These are phyloP conservation scores for Eustoma russellianum DNA, from an alignment of 257 asterid species.

Conservation along the genomic window DNA sequence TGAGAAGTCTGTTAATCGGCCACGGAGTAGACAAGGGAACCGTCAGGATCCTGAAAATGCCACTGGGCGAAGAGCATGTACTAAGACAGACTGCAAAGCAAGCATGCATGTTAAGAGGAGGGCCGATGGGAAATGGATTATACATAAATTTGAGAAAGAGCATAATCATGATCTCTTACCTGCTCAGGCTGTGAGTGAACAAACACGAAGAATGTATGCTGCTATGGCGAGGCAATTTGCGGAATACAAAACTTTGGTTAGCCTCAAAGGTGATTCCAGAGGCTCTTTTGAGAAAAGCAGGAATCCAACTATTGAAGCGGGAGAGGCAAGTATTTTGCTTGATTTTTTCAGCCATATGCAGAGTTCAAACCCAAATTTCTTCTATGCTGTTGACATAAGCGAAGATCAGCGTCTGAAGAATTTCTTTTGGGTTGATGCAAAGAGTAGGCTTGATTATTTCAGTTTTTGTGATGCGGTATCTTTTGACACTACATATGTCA, in stretches of 20 bases:
- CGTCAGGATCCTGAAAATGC: conserved; percentile 80
- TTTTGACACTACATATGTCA: conserved; percentile 70
- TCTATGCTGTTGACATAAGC: conserved; percentile 68
- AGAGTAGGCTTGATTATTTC: conserved; percentile 77
- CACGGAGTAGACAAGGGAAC: conserved; percentile 78
- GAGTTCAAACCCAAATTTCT: conserved; percentile 63
- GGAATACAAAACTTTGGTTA: conserved; percentile 79
- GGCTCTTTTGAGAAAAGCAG: conserved; percentile 66
- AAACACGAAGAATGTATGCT: conserved; percentile 88
- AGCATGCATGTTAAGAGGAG: conserved; percentile 97
- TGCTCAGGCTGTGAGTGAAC: conserved; percentile 93
- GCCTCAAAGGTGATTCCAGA: conserved; percentile 58
- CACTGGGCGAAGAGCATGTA: conserved; percentile 81
- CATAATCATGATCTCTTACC: conserved; percentile 93
- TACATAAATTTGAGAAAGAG: conserved; percentile 88
- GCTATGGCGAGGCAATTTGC: conserved; percentile 93
- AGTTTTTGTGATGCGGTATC: conserved; percentile 72
- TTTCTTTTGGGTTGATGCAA: conserved; percentile 87
- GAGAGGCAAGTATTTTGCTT: conserved; percentile 46
- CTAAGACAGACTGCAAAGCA: conserved; percentile 98
- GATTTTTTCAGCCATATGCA: conserved; percentile 79
- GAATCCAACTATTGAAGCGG: conserved; percentile 50
- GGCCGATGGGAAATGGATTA: conserved; percentile 87
- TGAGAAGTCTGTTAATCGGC: conserved; percentile 70
- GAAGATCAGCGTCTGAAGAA: conserved; percentile 70